phyloP scores from a whole-genome alignment of 768 basidiomycete species.

The Erythrobasidium yunnanense region DNA sequence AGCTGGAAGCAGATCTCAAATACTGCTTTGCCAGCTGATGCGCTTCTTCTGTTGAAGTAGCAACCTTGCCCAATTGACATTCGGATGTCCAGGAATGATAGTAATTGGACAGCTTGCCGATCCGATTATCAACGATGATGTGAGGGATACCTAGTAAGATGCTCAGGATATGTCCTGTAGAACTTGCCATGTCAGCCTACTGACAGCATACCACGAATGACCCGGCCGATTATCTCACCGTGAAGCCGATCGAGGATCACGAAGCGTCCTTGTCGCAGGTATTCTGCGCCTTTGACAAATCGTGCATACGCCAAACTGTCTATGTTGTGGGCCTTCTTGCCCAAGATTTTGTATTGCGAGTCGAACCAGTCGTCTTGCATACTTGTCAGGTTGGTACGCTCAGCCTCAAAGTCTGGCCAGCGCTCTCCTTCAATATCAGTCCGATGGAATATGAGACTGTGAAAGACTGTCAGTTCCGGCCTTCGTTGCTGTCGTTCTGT shows the following conservation, averaged over 20 bases:
- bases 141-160: slow-evolving; percentile 16
- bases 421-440: not conserved
- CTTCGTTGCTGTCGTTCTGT: not conserved
- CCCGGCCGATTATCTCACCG: not conserved
- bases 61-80: no score
- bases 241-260: slow-evolving; percentile 11
- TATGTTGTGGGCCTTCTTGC: not conserved
- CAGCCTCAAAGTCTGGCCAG: not conserved
- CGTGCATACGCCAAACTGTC: not conserved
- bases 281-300: not conserved
- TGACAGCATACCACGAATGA: not conserved
- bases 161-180: slow-evolving; percentile 1
- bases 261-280: not conserved
- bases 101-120: slow-evolving; percentile 15
- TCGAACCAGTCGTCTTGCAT: not conserved
- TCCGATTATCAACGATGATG: slow-evolving; percentile 2
- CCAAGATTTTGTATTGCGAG: not conserved
- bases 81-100: slow-evolving; percentile 3
- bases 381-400: not conserved
- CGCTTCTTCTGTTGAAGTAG: no score
- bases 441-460: slow-evolving; percentile 1
- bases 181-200: not conserved
- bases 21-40: no score
- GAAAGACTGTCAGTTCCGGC: not conserved
- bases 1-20: no score